Base-by-base conservation (phyloP, 108 stramenopile genomes). In the Schizochytrium sp. region DNA sequence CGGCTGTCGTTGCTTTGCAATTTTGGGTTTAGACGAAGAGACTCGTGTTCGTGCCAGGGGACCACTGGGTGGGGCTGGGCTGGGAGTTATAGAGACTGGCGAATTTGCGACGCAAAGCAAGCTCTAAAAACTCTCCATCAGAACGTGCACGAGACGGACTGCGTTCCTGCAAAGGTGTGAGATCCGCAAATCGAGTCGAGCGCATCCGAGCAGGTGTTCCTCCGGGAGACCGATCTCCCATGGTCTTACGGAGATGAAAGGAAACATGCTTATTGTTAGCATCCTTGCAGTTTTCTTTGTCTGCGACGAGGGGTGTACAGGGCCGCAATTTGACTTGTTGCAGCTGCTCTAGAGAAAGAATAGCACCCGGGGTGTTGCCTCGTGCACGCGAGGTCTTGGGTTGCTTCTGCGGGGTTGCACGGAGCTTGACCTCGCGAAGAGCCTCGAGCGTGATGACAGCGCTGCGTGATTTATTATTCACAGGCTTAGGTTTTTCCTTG, bases 301-400 rank as follows among this genome's bases (percentile, higher is more conserved):
- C 64, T 8, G 28, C 7, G 5, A 15, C 15, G 44, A 38, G 28
- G 64, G 64, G 64, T 44, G 64, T 69, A 44, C 64, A 44, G 28
- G 64, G 64, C 28, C 64, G 40, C 42, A 69, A 44, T 44, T 69
- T 69, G 64, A 69, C 64, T 44, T 69, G 64, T 44, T 69, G 64
- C 64, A 69, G 28, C 28, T 69, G 64, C 64, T 69, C 64, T 38
- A 69, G 64, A 44, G 64, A 69, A 44, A 69, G 64, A 69, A 69
- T 69, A 8, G 64, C 64, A 15, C 64, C 64, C 42, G 64, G 64
- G 40, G 64, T 69, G 64, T 69, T 69, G 15, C 64, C 64, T 38
- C 64, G 64, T 69, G 64, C 64, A 7, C 64, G 64, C 42, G 64
- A 44, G 42, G 64, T 38, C 42, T 12, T 38, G 40, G 40, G 12